Conservation (phyloP, 495 filamentous ascomycete genomes). For the Annulohypoxylon maeteangense region DNA sequence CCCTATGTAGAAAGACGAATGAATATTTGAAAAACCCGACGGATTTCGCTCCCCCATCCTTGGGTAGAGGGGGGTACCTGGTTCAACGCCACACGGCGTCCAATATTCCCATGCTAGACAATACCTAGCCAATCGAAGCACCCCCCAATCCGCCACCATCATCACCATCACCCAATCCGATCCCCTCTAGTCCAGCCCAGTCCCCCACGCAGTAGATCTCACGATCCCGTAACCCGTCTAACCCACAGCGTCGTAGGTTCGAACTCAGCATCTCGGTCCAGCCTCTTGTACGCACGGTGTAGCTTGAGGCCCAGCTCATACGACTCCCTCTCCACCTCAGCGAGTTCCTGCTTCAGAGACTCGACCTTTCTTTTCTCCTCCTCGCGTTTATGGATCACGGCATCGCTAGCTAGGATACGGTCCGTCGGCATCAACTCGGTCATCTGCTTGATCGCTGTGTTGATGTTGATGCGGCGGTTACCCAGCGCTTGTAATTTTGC, state of each 20-base stretch:
- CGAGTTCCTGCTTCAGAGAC: constrained; percentile 75
- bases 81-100: not conserved
- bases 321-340: constrained; percentile 80
- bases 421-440: constrained; percentile 70
- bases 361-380: constrained; percentile 78
- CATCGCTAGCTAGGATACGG: constrained; percentile 56
- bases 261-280: constrained; percentile 70
- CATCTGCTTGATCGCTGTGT: constrained; percentile 77
- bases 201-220: not conserved
- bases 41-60: no score
- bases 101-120: not conserved
- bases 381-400: constrained; percentile 63
- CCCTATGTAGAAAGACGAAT: constrained; percentile 12
- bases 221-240: constrained; percentile 66
- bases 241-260: constrained; percentile 86
- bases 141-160: not conserved
- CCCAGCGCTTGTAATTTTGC: constrained; percentile 71
- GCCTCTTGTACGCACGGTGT: constrained; percentile 80
- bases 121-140: not conserved
- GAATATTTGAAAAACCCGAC: not conserved
- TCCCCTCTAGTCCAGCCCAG: not conserved
- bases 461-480: constrained; percentile 74
- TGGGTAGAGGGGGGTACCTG: not conserved
- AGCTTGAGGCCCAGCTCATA: constrained; percentile 88
- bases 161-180: not conserved